Conservation (phyloP, 1,139 yeast genomes). For the Maudiozyma humilis region DNA sequence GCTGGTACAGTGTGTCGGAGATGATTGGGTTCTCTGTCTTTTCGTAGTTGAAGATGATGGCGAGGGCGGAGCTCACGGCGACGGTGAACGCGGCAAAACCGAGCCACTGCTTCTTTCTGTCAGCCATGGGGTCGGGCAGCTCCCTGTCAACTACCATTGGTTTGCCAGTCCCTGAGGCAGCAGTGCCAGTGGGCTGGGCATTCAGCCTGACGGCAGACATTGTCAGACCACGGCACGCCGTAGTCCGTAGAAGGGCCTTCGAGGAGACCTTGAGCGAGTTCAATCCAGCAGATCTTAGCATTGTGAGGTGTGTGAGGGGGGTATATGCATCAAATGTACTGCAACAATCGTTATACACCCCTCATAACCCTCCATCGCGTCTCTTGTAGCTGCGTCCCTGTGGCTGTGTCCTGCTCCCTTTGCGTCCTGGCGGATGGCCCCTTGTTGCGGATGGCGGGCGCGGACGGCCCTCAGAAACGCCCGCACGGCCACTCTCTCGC, state of each 20-base stretch:
- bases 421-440: no score
- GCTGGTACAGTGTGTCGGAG: slow-evolving; percentile 75
- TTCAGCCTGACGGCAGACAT: neutral
- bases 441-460: no score
- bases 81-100: slow-evolving; percentile 55
- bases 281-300: slow-evolving; percentile 4
- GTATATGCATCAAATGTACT: neutral
- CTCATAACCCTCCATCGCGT: no score
- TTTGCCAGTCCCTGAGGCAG: slow-evolving; percentile 14
- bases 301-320: neutral
- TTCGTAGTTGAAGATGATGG: slow-evolving; percentile 81
- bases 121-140: slow-evolving; percentile 66
- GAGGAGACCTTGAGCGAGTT: slow-evolving; percentile 1
- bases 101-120: slow-evolving; percentile 37
- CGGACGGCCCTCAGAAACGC: no score
- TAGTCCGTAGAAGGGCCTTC: neutral
- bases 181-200: neutral
- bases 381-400: no score
- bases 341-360: neutral
- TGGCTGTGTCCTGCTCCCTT: no score
- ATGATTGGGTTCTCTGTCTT: slow-evolving; percentile 82
- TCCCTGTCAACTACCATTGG: slow-evolving; percentile 58
- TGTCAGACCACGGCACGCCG: neutral
- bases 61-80: slow-evolving; percentile 57
- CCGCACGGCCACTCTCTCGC: no score